These are phyloP conservation scores for Kluyveromyces nonfermentans DNA, from an alignment of 805 yeast genomes.

Conservation along the genomic window DNA sequence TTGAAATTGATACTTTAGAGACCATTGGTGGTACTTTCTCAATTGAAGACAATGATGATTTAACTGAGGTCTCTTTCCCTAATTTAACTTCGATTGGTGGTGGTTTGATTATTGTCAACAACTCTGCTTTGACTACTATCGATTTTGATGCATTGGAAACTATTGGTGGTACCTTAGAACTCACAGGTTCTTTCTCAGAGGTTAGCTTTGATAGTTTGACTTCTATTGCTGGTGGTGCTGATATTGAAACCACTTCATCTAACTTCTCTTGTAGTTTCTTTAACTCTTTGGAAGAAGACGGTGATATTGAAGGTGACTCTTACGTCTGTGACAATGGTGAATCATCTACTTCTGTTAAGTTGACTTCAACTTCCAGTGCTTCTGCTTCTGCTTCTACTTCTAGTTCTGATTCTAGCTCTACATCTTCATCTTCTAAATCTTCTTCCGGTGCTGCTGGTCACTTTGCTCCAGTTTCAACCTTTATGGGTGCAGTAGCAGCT, in stretches of 20 bases:
- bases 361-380: constrained; percentile 24
- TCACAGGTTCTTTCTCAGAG: constrained; percentile 71
- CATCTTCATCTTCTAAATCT: constrained; percentile 16
- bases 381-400: constrained; percentile 22
- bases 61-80: constrained; percentile 60
- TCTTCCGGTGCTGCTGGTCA: constrained; percentile 26
- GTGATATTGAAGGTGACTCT: constrained; percentile 86
- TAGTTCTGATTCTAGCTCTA: constrained; percentile 28
- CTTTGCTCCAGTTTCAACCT: constrained; percentile 31
- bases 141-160: constrained; percentile 68
- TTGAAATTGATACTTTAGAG: constrained; percentile 47
- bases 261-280: constrained; percentile 76
- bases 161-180: constrained; percentile 81
- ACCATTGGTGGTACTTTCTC: constrained; percentile 75
- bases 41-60: constrained; percentile 61
- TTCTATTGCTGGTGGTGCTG: constrained; percentile 88
- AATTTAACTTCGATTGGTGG: constrained; percentile 73
- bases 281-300: constrained; percentile 59
- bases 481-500: constrained; percentile 43
- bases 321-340: constrained; percentile 65
- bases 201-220: constrained; percentile 66
- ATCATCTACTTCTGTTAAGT: constrained; percentile 36
- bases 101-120: constrained; percentile 86
- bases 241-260: constrained; percentile 57
- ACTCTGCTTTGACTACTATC: constrained; percentile 57